These are phyloP conservation scores for Globisporangium polare DNA, from an alignment of 352 stramenopile species.

Conservation along the genomic window DNA sequence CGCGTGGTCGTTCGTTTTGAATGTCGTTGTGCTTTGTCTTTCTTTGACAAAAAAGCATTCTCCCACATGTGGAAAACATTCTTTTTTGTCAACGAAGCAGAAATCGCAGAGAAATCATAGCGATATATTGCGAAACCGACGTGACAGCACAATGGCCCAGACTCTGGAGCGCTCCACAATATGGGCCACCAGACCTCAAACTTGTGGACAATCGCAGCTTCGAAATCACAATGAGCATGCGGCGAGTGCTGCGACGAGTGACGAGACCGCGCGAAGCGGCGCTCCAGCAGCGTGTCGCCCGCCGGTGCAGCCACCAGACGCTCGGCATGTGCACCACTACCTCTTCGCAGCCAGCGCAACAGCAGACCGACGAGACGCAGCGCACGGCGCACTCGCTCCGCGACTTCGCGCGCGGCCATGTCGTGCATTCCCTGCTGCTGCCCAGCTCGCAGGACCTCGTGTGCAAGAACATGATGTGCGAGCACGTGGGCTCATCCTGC, in stretches of 20 bases:
- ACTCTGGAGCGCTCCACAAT: too few relatives aligned
- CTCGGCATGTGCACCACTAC: neutral
- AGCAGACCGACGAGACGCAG: conserved; percentile 9
- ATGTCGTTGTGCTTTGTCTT: too few relatives aligned
- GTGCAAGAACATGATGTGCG: conserved; percentile 92
- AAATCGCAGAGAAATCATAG: too few relatives aligned
- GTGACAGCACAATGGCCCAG: too few relatives aligned
- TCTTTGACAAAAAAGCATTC: too few relatives aligned
- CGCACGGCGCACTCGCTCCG: conserved; percentile 33
- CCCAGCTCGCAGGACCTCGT: conserved; percentile 77
- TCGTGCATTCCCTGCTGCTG: conserved; percentile 64
- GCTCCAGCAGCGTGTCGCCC: neutral
- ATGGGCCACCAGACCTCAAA: too few relatives aligned
- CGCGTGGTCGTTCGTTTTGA: too few relatives aligned
- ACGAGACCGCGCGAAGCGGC: neutral
- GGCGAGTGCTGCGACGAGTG: neutral
- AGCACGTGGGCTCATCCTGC: conserved; percentile 84
- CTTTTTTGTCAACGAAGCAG: too few relatives aligned
- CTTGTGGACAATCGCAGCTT: neutral
- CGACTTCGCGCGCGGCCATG: conserved; percentile 57
- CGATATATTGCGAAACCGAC: too few relatives aligned
- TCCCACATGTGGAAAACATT: too few relatives aligned
- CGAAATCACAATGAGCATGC: neutral
- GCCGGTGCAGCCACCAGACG: neutral
- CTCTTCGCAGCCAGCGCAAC: neutral